phyloP scores from a whole-genome alignment of 306 rosid species.

The Crotalaria pallida region DNA sequence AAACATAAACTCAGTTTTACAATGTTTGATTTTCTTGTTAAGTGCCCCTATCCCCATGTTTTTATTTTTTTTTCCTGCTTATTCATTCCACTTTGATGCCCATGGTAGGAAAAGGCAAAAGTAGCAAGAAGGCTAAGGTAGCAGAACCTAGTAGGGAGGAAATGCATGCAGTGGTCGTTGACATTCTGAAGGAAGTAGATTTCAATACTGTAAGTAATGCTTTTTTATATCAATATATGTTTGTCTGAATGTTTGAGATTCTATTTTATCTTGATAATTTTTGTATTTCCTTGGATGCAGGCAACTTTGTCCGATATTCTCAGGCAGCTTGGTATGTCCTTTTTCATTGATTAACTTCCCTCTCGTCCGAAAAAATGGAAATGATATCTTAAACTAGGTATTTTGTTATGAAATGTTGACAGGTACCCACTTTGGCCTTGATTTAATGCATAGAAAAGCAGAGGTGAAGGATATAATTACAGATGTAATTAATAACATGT shows the following conservation, averaged over 20 bases:
- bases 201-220: constrained; percentile 76
- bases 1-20: not conserved
- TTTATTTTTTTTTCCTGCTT: constrained; percentile 12
- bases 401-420: constrained; percentile 22
- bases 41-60: not conserved
- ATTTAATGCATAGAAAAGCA: constrained; percentile 95
- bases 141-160: constrained; percentile 78
- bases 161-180: constrained; percentile 81
- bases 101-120: constrained; percentile 57
- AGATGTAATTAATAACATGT: constrained; percentile 92
- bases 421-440: constrained; percentile 86
- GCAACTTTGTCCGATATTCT: constrained; percentile 96
- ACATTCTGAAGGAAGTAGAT: constrained; percentile 89
- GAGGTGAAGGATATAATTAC: constrained; percentile 96
- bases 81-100: constrained; percentile 15
- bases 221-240: not conserved
- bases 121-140: constrained; percentile 70
- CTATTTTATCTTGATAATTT: not conserved
- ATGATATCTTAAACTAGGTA: constrained; percentile 4
- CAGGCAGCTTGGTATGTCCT: constrained; percentile 78
- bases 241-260: not conserved
- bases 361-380: not conserved
- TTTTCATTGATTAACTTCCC: not conserved
- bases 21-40: not conserved
- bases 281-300: constrained; percentile 41